A percentile compares a stretch with the other conserved stretches of the same genome.
Evolutionary conservation across 306 rosid genomes (phyloP).

Genomic region (Trichosanthes truncata): DNA sequence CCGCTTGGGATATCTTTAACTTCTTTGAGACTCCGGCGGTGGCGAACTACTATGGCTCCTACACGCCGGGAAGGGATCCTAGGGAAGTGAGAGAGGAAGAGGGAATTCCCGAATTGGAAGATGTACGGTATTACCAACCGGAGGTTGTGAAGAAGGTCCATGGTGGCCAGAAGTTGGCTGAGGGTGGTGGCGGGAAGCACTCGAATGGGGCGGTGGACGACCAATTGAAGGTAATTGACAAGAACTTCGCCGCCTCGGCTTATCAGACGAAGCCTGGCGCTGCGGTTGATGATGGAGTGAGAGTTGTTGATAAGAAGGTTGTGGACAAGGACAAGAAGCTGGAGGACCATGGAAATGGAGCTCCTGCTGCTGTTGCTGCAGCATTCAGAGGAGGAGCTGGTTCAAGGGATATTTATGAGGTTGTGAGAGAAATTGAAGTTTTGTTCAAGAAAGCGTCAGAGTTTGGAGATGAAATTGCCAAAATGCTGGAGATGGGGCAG

Average conservation of each 20-base stretch:
- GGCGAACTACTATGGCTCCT: slow-evolving; percentile 27
- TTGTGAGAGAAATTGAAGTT: slow-evolving; percentile 55
- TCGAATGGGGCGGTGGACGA: slow-evolving; percentile 14
- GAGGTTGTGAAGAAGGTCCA: slow-evolving; percentile 84
- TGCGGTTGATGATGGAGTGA: slow-evolving; percentile 29
- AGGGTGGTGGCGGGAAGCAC: slow-evolving; percentile 22
- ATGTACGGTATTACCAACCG: slow-evolving; percentile 46
- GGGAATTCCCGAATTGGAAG: slow-evolving; percentile 95
- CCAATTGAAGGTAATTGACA: background rate
- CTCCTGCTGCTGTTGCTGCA: slow-evolving; percentile 18
- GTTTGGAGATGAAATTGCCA: slow-evolving; percentile 52
- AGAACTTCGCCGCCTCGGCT: slow-evolving; percentile 14
- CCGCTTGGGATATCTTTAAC: slow-evolving; percentile 70
- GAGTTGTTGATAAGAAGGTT: slow-evolving; percentile 50
- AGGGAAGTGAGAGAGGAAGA: slow-evolving; percentile 73
- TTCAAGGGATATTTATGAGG: slow-evolving; percentile 44
- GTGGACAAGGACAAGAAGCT: slow-evolving; percentile 39
- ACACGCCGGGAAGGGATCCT: slow-evolving; percentile 64
- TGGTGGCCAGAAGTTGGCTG: slow-evolving; percentile 43
- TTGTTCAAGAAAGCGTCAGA: slow-evolving; percentile 73
- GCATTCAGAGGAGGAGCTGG: slow-evolving; percentile 32
- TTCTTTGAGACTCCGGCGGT: slow-evolving; percentile 38
- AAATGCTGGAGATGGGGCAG: slow-evolving; percentile 72
- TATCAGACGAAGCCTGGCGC: slow-evolving; percentile 33
- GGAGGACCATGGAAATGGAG: slow-evolving; percentile 31